Percentiles rank a stretch among this genome's conserved stretches.
Conservation (phyloP, 192 early-diverging fungal species). For the Backusella circina region DNA sequence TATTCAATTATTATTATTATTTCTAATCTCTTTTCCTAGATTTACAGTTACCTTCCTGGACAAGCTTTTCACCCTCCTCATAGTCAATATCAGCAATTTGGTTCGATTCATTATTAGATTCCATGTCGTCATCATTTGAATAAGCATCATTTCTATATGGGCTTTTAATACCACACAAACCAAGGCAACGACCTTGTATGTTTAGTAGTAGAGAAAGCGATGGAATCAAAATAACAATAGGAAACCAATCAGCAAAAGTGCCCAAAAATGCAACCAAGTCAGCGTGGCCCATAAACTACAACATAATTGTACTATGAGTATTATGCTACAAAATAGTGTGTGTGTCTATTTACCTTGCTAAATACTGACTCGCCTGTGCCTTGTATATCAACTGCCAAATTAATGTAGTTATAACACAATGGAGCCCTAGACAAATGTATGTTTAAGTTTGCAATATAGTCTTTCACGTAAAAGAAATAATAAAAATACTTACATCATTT, state of each 20-base stretch:
- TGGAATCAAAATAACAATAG: slow-evolving; percentile 80
- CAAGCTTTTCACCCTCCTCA: slow-evolving; percentile 29
- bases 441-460: slow-evolving; percentile 31
- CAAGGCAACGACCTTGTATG: slow-evolving; percentile 77
- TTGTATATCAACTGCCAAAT: slow-evolving; percentile 52
- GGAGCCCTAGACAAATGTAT: slow-evolving; percentile 49
- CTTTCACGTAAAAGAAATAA: neutral
- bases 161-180: slow-evolving; percentile 51
- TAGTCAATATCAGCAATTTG: slow-evolving; percentile 18
- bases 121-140: slow-evolving; percentile 31
- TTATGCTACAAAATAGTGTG: too few relatives aligned
- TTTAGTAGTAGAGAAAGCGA: slow-evolving; percentile 75
- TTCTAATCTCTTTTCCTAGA: too few relatives aligned
- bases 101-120: neutral
- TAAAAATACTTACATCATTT: slow-evolving; percentile 54
- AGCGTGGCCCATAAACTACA: slow-evolving; percentile 72
- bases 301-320: too few relatives aligned
- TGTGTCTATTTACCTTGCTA: slow-evolving; percentile 42
- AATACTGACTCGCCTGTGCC: slow-evolving; percentile 39
- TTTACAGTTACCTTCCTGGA: slow-evolving; percentile 24
- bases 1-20: neutral
- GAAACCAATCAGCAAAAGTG: slow-evolving; percentile 83
- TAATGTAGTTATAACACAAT: slow-evolving; percentile 94
- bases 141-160: slow-evolving; percentile 34
- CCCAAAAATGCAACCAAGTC: slow-evolving; percentile 91